Evolutionary conservation across 768 basidiomycete species (phyloP).

Genomic region (Amanita muscaria): DNA sequence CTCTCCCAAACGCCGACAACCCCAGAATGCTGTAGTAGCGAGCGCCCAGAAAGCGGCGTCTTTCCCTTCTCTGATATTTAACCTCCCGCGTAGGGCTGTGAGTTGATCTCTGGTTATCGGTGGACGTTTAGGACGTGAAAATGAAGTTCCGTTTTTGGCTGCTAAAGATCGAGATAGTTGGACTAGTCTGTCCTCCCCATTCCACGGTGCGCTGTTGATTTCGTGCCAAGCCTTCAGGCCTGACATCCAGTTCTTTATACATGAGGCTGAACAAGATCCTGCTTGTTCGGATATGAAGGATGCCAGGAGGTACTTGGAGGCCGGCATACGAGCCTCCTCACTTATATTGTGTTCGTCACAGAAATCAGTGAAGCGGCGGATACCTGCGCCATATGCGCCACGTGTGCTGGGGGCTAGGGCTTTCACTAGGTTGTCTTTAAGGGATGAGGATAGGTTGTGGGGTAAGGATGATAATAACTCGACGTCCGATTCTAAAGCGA

Average conservation of each 20-base stretch:
- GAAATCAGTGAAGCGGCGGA: slow-evolving; percentile 26
- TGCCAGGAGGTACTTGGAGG: slow-evolving; percentile 17
- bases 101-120: slow-evolving; percentile 26
- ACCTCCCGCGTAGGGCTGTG: slow-evolving; percentile 7
- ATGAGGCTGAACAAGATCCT: slow-evolving; percentile 6
- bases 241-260: slow-evolving; percentile 19
- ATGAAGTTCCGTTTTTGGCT: slow-evolving; percentile 10
- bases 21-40: slow-evolving; percentile 18
- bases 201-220: slow-evolving; percentile 23
- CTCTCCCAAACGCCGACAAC: slow-evolving; percentile 13
- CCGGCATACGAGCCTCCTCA: slow-evolving; percentile 21
- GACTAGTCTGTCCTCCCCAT: slow-evolving; percentile 14
- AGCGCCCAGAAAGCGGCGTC: slow-evolving; percentile 19
- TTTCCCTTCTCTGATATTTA: slow-evolving; percentile 13
- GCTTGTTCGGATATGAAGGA: slow-evolving; percentile 14
- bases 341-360: slow-evolving; percentile 21
- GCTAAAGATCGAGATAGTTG: no score
- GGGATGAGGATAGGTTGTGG: neutral
- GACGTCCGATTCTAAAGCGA: neutral
- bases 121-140: slow-evolving; percentile 8
- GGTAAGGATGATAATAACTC: slow-evolving; percentile 7
- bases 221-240: slow-evolving; percentile 24
- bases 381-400: slow-evolving; percentile 22
- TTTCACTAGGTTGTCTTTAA: slow-evolving; percentile 3
- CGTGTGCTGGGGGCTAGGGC: slow-evolving; percentile 14